Percentiles rank a stretch among this genome's conserved stretches.
These are phyloP conservation scores for Petunia secreta DNA, from an alignment of 257 asterid species.

Conservation along the genomic window DNA sequence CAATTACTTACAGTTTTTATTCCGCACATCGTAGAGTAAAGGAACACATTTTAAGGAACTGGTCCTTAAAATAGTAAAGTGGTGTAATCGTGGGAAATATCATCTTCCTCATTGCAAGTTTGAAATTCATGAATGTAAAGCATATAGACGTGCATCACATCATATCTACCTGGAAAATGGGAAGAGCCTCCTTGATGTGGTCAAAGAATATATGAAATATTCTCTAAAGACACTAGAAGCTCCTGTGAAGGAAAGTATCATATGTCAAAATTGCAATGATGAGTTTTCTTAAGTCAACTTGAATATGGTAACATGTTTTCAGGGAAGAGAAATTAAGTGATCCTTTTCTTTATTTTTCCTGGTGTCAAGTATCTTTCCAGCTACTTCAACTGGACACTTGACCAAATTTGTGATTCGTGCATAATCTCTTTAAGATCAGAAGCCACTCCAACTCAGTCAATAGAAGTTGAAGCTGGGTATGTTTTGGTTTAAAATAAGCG, in stretches of 20 bases:
- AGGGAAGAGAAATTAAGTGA: slow-evolving; percentile 24
- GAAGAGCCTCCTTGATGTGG: slow-evolving; percentile 91
- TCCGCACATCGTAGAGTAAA: too few relatives aligned
- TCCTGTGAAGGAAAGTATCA: slow-evolving; percentile 74
- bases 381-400: slow-evolving; percentile 69
- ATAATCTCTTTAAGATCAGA: slow-evolving; percentile 60
- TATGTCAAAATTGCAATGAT: slow-evolving; percentile 79
- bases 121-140: slow-evolving; percentile 94
- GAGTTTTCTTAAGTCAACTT: slow-evolving; percentile 35
- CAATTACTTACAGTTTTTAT: too few relatives aligned
- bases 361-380: slow-evolving; percentile 67
- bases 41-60: too few relatives aligned
- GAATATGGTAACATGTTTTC: slow-evolving; percentile 24
- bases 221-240: slow-evolving; percentile 70
- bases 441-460: slow-evolving; percentile 16
- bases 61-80: too few relatives aligned
- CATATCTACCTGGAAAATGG: slow-evolving; percentile 95
- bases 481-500: background rate
- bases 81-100: too few relatives aligned
- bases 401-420: slow-evolving; percentile 84
- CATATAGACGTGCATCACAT: slow-evolving; percentile 94
- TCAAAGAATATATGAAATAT: slow-evolving; percentile 84
- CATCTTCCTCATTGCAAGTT: slow-evolving; percentile 82
- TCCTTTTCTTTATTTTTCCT: slow-evolving; percentile 29
- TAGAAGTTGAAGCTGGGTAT: slow-evolving; percentile 39